Conservation (phyloP, 352 stramenopile species). For the Phytophthora palmivora region DNA sequence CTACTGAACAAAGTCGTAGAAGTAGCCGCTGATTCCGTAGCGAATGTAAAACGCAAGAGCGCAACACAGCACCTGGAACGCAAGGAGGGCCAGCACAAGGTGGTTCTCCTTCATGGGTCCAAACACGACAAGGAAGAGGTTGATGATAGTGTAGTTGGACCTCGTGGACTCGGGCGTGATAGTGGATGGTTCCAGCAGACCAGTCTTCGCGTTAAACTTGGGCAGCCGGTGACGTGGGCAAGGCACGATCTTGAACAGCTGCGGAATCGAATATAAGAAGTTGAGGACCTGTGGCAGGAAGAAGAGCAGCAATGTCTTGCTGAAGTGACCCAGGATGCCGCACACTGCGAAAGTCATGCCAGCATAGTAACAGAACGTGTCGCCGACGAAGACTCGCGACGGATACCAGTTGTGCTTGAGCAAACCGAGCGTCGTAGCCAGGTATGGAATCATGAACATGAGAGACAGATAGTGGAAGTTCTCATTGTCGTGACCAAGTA, state of each 20-base stretch:
- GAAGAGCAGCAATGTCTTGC: slow-evolving; percentile 98
- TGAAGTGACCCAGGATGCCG: slow-evolving; percentile 97
- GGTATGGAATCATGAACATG: slow-evolving; percentile 98
- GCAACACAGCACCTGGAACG: slow-evolving; percentile 81
- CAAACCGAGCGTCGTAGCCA: slow-evolving; percentile 92
- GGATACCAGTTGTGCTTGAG: slow-evolving; percentile 98
- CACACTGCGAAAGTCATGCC: slow-evolving; percentile 99
- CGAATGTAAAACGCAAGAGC: slow-evolving; percentile 84
- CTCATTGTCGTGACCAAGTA: slow-evolving; percentile 80
- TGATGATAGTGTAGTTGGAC: slow-evolving; percentile 92
- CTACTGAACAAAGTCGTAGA: slow-evolving; percentile 91
- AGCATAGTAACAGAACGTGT: slow-evolving; percentile 99
- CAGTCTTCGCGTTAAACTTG: slow-evolving; percentile 94
- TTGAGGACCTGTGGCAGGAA: slow-evolving; percentile 99
- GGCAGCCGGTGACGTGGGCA: slow-evolving; percentile 98
- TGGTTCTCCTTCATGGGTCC: slow-evolving; percentile 83
- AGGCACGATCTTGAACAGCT: slow-evolving; percentile 98
- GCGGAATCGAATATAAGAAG: slow-evolving; percentile 98
- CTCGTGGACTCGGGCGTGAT: slow-evolving; percentile 86
- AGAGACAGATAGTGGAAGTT: slow-evolving; percentile 96
- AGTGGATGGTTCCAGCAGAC: slow-evolving; percentile 92
- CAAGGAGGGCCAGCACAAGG: slow-evolving; percentile 70
- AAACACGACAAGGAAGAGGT: slow-evolving; percentile 87
- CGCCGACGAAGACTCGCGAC: slow-evolving; percentile 97
- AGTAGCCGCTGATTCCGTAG: slow-evolving; percentile 86